A percentile compares a stretch with the other conserved stretches of the same genome.
These are phyloP conservation scores for Ganoderma lucidum DNA, from an alignment of 1,284 basidiomycete species.

Conservation along the genomic window DNA sequence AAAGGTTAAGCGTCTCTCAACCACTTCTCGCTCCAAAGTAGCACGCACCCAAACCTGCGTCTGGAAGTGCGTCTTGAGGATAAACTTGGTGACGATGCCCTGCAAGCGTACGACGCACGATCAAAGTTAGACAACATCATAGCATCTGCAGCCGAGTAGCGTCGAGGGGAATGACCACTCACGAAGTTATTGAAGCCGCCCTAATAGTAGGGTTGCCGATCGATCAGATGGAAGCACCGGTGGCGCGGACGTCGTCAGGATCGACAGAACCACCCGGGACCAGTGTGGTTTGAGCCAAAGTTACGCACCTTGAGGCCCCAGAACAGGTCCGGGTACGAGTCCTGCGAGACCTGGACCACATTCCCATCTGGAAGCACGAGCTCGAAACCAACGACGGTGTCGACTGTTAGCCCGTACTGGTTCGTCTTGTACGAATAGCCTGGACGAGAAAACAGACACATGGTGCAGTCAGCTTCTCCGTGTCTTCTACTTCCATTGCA, in stretches of 20 bases:
- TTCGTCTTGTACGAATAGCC: constrained; percentile 54
- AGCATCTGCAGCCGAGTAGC: not conserved
- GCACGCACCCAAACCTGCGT: constrained; percentile 63
- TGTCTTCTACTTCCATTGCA: not conserved
- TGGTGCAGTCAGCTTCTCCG: constrained; percentile 2
- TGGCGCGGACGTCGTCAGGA: constrained; percentile 2
- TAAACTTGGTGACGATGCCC: constrained; percentile 71
- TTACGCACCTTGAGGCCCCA: constrained; percentile 49
- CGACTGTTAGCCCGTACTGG: constrained; percentile 52
- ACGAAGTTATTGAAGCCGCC: constrained; percentile 71
- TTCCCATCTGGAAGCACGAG: constrained; percentile 52
- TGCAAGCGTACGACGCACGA: constrained; percentile 33
- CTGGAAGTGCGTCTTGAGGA: constrained; percentile 60
- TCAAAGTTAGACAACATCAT: not conserved
- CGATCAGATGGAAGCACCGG: constrained; percentile 8
- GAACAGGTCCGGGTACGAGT: constrained; percentile 45
- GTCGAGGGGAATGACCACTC: constrained; percentile 30
- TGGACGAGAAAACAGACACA: constrained; percentile 20
- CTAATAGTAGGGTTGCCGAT: constrained; percentile 38
- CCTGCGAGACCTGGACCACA: constrained; percentile 38
- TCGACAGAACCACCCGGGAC: constrained; percentile 1
- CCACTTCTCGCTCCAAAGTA: not conserved
- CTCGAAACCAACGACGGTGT: constrained; percentile 48
- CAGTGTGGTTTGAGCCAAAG: not conserved
- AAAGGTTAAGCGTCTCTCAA: not conserved